A percentile compares a stretch with the other conserved stretches of the same genome.
Conservation (phyloP, 1,284 basidiomycete genomes). For the Farysia itapuensis region DNA sequence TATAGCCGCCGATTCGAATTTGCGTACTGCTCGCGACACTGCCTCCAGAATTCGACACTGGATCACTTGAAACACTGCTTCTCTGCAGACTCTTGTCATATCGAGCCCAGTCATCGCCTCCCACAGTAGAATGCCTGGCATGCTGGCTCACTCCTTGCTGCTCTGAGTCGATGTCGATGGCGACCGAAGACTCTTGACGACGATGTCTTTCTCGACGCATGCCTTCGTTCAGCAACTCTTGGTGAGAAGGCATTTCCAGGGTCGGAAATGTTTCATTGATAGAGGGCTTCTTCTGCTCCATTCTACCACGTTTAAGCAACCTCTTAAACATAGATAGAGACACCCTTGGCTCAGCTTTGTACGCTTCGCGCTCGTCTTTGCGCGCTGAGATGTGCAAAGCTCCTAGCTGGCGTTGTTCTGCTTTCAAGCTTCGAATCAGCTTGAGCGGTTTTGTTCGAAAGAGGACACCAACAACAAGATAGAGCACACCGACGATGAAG, state of each 20-base stretch:
- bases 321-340: too few species aligned
- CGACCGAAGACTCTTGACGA: conserved; percentile 9
- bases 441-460: conserved; percentile 10
- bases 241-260: conserved; percentile 26
- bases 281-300: conserved; percentile 1
- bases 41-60: conserved; percentile 8
- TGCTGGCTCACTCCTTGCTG: conserved; percentile 17
- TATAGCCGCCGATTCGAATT: conserved; percentile 29
- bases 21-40: conserved; percentile 24
- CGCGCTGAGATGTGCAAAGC: conserved; percentile 1
- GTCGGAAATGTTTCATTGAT: conserved; percentile 35
- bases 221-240: conserved; percentile 20
- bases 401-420: conserved; percentile 3
- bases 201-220: conserved; percentile 15
- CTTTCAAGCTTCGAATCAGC: conserved; percentile 12
- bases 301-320: not conserved
- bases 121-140: too few species aligned
- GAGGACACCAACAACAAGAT: conserved; percentile 11
- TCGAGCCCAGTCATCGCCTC: conserved; percentile 19
- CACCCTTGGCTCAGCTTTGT: too few species aligned
- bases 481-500: conserved; percentile 29
- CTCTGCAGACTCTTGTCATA: conserved; percentile 1
- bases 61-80: conserved; percentile 8
- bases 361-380: not conserved
- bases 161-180: conserved; percentile 19